Conservation (phyloP, 2,329 filamentous ascomycete genomes). For the Pseudogymnoascus sp. region DNA sequence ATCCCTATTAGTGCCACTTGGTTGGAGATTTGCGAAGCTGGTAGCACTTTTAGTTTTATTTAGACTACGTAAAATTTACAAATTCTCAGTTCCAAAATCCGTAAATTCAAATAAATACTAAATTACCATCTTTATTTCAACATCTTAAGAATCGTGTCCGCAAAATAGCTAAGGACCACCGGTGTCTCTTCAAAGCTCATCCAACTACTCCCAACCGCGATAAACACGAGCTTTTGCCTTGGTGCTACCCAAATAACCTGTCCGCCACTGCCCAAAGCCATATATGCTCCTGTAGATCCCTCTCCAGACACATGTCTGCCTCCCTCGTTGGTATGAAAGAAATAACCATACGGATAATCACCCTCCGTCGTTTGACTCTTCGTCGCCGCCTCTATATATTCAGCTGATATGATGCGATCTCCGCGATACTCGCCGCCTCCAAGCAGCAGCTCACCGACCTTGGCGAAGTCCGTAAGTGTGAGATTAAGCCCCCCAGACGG, state of each 20-base stretch:
- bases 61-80: not conserved
- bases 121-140: not conserved
- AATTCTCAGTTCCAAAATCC: not conserved
- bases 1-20: not conserved
- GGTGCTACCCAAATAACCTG: slow-evolving; percentile 5
- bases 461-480: not conserved
- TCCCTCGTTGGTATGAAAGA: not conserved
- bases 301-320: not conserved
- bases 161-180: not conserved
- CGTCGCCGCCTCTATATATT: not conserved
- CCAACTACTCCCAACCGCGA: not conserved
- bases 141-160: not conserved
- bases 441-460: not conserved
- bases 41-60: not conserved
- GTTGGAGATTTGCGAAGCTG: not conserved
- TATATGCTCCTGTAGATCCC: not conserved
- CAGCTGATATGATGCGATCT: not conserved
- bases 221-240: not conserved
- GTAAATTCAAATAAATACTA: not conserved
- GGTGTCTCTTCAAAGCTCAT: not conserved
- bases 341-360: slow-evolving; percentile 3
- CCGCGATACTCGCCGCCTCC: not conserved
- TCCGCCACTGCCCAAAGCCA: not conserved
- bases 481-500: not conserved
- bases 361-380: not conserved